Base-by-base conservation (phyloP, 129 eudicot species). In the Dittrichia graveolens region DNA sequence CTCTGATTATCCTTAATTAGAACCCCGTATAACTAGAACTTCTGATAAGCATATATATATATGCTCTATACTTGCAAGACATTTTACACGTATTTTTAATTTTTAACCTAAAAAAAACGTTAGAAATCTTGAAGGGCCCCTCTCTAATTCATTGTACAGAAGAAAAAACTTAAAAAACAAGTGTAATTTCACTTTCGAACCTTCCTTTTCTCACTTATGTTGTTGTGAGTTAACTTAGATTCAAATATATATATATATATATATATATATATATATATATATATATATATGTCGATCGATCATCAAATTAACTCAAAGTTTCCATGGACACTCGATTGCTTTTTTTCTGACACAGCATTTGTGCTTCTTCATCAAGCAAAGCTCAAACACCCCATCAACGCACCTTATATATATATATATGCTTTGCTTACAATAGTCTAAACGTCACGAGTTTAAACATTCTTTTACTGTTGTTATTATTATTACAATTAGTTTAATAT, bases 361-460 rank as follows among this genome's bases (percentile, higher is more conserved):
- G 77, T 78, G 82, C 87, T 83, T 85, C 74, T 46, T 53, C 66
- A 81, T 45, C 79, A 85, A 85, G 83, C 83, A 78, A 85, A 71
- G 71, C 67, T 83, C 87, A 75, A 78, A 69, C 78, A 63, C 71
- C 47, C 42, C 74, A 47, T 62, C 67, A 71, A 62, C 57, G 24
- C 5, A 44, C 65, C 65, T 72, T 70, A 61, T 71, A 69, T 42
- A 69, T 56, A 50, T 54, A n/a, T n/a, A n/a, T n/a, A n/a, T n/a
- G n/a, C n/a, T n/a, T n/a, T 70, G 35, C 62, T 41, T 52, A 53
- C 59, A 46, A 2, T 61, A 40, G 38, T 65, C 65, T 58, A 62
- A 61, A 61, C 52, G 45, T 44, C 40, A 49, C 40, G 7, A 48
- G 5, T 69, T 61, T 10, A 68, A 37, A 10, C 2, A 24, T 24